Conservation (phyloP, 2,329 filamentous ascomycete genomes). For the Cercospora sp. region DNA sequence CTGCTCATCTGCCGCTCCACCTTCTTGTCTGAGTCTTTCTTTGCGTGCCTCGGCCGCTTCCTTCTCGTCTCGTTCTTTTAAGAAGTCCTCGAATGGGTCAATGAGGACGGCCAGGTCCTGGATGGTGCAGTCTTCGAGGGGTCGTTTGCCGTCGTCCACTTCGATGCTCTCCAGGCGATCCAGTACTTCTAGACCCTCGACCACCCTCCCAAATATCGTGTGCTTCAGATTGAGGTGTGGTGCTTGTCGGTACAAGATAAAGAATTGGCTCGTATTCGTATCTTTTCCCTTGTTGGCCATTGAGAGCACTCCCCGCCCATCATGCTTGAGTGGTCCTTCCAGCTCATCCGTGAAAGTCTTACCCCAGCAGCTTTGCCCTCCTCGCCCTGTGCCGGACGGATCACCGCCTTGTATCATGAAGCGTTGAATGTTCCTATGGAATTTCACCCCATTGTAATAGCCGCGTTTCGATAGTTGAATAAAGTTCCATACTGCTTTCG, state of each 20-base stretch:
- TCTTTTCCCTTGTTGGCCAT: conserved; percentile 99
- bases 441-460: conserved; percentile 80
- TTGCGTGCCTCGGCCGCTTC: conserved; percentile 63
- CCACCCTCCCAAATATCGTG: conserved; percentile 89
- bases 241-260: conserved; percentile 82
- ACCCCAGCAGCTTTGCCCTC: conserved; percentile 89
- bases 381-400: conserved; percentile 85
- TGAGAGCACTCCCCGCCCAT: conserved; percentile 73
- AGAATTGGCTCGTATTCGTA: conserved; percentile 93
- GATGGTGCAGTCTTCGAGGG: conserved; percentile 76
- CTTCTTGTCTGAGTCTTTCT: conserved; percentile 62
- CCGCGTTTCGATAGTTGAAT: conserved; percentile 82
- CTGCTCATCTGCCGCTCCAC: conserved; percentile 81
- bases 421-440: conserved; percentile 85
- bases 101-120: conserved; percentile 82
- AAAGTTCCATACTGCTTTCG: conserved; percentile 96
- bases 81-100: conserved; percentile 93
- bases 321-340: conserved; percentile 83
- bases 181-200: conserved; percentile 69
- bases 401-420: conserved; percentile 99
- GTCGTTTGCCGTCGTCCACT: conserved; percentile 72
- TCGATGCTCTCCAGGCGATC: conserved; percentile 74
- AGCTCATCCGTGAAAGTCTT: conserved; percentile 94
- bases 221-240: conserved; percentile 92
- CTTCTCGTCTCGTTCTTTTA: conserved; percentile 60